A percentile compares a stretch with the other conserved stretches of the same genome.
These are phyloP conservation scores for Neurospora sp. DNA, from an alignment of 495 filamentous ascomycete genomes.

Conservation along the genomic window DNA sequence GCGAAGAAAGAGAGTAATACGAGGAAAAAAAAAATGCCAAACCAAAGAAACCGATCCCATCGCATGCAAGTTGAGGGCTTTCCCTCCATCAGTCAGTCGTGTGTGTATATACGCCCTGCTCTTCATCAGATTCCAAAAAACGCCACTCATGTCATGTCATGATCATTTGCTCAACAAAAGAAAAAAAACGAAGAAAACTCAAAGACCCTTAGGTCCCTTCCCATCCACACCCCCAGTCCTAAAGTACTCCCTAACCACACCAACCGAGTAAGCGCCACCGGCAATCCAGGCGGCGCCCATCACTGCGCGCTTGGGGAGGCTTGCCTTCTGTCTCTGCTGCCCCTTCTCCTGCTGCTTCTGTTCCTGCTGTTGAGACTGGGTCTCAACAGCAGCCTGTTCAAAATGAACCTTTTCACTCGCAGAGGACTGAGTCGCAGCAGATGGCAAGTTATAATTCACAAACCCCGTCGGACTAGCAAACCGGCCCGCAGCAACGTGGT, in stretches of 20 bases:
- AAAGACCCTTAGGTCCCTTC: slow-evolving; percentile 42
- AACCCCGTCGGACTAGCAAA: slow-evolving; percentile 49
- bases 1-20: neutral
- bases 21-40: neutral
- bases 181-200: neutral
- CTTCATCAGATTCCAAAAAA: too few species aligned
- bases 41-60: neutral
- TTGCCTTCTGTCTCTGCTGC: slow-evolving; percentile 25
- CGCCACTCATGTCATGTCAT: neutral
- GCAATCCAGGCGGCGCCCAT: slow-evolving; percentile 50
- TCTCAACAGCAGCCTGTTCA: slow-evolving; percentile 39
- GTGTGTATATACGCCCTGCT: too few species aligned
- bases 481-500: slow-evolving; percentile 32
- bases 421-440: slow-evolving; percentile 21
- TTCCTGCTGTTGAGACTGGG: neutral
- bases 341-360: slow-evolving; percentile 11
- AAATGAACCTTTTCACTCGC: slow-evolving; percentile 34
- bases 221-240: slow-evolving; percentile 47
- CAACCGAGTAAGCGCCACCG: slow-evolving; percentile 55
- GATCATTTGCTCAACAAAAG: neutral
- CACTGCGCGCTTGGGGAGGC: slow-evolving; percentile 38
- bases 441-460: slow-evolving; percentile 42
- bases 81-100: neutral
- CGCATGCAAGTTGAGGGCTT: neutral
- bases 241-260: slow-evolving; percentile 59